phyloP scores from a whole-genome alignment of 1,139 yeast genomes.

The Hansenula sp. region DNA sequence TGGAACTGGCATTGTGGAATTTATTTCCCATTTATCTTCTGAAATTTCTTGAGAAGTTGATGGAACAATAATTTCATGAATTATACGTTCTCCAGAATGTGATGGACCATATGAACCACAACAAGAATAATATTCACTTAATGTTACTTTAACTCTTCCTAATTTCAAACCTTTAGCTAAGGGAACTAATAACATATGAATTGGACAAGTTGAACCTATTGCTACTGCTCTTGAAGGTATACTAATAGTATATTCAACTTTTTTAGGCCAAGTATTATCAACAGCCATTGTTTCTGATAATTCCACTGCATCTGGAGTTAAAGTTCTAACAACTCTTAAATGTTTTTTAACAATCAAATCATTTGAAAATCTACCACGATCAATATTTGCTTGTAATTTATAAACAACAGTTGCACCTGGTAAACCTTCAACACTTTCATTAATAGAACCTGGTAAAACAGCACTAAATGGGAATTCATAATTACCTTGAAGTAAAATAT shows the following conservation, averaged over 20 bases:
- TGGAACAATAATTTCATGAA: conserved; percentile 40
- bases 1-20: conserved; percentile 59
- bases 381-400: conserved; percentile 73
- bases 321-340: conserved; percentile 79
- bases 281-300: conserved; percentile 89
- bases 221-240: conserved; percentile 89
- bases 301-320: conserved; percentile 85
- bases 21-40: conserved; percentile 76
- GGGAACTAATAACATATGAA: conserved; percentile 73
- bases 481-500: conserved; percentile 62
- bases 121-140: conserved; percentile 65
- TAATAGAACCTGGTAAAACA: conserved; percentile 76
- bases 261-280: conserved; percentile 94
- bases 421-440: conserved; percentile 88
- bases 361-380: conserved; percentile 73
- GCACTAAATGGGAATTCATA: conserved; percentile 90
- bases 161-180: conserved; percentile 73
- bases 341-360: conserved; percentile 67
- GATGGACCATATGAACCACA: conserved; percentile 49
- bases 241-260: conserved; percentile 84
- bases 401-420: conserved; percentile 83
- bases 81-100: conserved; percentile 54
- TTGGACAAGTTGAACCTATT: conserved; percentile 74
- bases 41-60: conserved; percentile 21
- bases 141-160: conserved; percentile 63